Base-by-base conservation (phyloP, 805 yeast genomes). In the Wickerhamomyces ciferrii region DNA sequence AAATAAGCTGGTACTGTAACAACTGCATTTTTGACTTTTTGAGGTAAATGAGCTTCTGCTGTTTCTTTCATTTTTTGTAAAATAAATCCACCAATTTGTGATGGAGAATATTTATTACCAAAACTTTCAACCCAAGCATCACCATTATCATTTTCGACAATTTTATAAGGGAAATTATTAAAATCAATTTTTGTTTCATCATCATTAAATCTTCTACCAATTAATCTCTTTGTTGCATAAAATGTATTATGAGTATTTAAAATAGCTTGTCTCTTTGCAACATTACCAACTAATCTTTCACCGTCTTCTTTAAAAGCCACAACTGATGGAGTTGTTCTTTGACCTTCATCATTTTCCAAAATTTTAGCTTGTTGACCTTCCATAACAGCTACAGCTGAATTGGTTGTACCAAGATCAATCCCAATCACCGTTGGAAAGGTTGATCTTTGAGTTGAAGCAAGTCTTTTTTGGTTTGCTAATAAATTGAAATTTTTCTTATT, bases 1-100 rank as follows among this genome's bases (percentile, higher is more conserved):
- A 85, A 85, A 62, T 85, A 85, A 5, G 92, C 92, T 19, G 94
- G 94, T 5, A 85, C 92, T 0, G 94, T 85, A 36, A 85, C 82
- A 24, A 85, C 92, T 1, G 92, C 90, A 53, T 81, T 83, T 41
- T 74, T 74, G 7, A 83, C 72, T 9, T 68, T 60, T 47, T 65
- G 61, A 43, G 70, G 67, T 23, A 81, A 56, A 51, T 76, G 76
- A 14, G 70, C 53, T 56, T 79, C 82, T 7, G 90, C 88, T 29
- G 76, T 70, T 45, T 68, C 71, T 59, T 74, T 81, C 84, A 84
- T 79, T 59, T 81, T 79, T 41, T 73, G 67, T 53, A 83, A 67
- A n/a, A 83, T 75, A 39, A 72, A 70, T 23, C 88, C 85, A 53
- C 90, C 82, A 41, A 85, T 80, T 55, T 84, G 88, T 35, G 87